Evolutionary conservation across 768 basidiomycete species (phyloP), one percentile per base, ranked within the genome.

Genomic region (Suillus plorans): DNA sequence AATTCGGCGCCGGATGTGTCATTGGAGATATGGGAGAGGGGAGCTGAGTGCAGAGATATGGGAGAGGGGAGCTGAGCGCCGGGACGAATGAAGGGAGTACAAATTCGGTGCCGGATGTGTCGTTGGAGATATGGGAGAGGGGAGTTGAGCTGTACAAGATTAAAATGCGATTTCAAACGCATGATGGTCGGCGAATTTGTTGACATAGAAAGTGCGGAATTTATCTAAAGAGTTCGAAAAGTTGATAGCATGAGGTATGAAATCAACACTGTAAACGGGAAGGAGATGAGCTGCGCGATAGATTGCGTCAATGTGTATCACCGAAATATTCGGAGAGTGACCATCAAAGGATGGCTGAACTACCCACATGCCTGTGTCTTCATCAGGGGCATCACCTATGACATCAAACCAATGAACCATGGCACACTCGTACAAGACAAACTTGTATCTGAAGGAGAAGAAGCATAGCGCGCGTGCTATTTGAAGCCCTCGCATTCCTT

Each of bases 71-170:
- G n/a, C n/a, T n/a, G n/a, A n/a, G n/a, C n/a, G 25, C 25, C 1
- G 16, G 63, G 63, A 68, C 71, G 61, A 68, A 70, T 65, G 69
- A 47, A 72, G 68, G 62, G 68, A 65, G 44, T 69, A 74, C 18
- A 64, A 70, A 58, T 76, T 72, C 8, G 73, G 64, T n/a, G n/a
- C n/a, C n/a, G 76, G 76, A 41, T 80, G 81, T 1, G 80, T 80
- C 2, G 78, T 78, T 12, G 85, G 85, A 34, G 88, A 84, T 22
- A 82, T 68, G 18, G 86, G 85, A 18, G 87, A 84, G 5, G 83
- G 84, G 12, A 86, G 75, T 67, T 86, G 82, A 0, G 74, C 25
- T n/a, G n/a, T 2, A 28, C 25, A 2, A 2, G 25, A 41, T 41
- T 41, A 41, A 41, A 41, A 41, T 41, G 39, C 39, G 5, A 41